A percentile compares a stretch with the other conserved stretches of the same genome.
phyloP scores from a whole-genome alignment of 1,284 basidiomycete species.

The Cystobasidiaceae sp. region DNA sequence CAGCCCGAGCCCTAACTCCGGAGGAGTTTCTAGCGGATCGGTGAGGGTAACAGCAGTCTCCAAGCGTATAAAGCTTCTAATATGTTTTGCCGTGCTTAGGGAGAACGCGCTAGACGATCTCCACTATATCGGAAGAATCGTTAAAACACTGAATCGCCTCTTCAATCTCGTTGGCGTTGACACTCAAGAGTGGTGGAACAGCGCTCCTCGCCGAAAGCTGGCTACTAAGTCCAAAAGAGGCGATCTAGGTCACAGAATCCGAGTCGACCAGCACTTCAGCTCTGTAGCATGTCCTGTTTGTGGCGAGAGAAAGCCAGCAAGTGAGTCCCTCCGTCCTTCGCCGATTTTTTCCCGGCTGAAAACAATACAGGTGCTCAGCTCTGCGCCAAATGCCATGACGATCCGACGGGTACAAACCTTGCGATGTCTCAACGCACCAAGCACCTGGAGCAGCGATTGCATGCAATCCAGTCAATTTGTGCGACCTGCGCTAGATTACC shows the following conservation, averaged over 20 bases:
- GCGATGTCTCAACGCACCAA: conserved; percentile 58
- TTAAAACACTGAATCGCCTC: conserved; percentile 82
- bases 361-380: conserved; percentile 44
- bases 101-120: conserved; percentile 65
- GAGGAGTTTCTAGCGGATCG: conserved; percentile 68
- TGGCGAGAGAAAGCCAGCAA: conserved; percentile 8
- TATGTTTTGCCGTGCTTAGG: conserved; percentile 47
- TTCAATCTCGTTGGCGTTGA: conserved; percentile 90
- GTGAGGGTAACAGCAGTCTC: conserved; percentile 49
- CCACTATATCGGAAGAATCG: conserved; percentile 87
- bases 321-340: not conserved
- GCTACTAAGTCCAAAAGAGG: conserved; percentile 29
- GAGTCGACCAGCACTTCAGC: conserved; percentile 15
- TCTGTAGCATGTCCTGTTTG: conserved; percentile 40
- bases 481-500: conserved; percentile 60
- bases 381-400: conserved; percentile 59
- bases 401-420: conserved; percentile 58
- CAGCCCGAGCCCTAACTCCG: conserved; percentile 75
- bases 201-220: conserved; percentile 63
- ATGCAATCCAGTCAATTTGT: conserved; percentile 64
- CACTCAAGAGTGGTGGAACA: conserved; percentile 78
- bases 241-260: not conserved
- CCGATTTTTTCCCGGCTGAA: not conserved
- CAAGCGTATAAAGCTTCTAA: conserved; percentile 36
- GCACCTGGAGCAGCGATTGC: conserved; percentile 57